phyloP scores from a whole-genome alignment of 2,329 filamentous ascomycete genomes.

The Drechslerella coelobrocha region DNA sequence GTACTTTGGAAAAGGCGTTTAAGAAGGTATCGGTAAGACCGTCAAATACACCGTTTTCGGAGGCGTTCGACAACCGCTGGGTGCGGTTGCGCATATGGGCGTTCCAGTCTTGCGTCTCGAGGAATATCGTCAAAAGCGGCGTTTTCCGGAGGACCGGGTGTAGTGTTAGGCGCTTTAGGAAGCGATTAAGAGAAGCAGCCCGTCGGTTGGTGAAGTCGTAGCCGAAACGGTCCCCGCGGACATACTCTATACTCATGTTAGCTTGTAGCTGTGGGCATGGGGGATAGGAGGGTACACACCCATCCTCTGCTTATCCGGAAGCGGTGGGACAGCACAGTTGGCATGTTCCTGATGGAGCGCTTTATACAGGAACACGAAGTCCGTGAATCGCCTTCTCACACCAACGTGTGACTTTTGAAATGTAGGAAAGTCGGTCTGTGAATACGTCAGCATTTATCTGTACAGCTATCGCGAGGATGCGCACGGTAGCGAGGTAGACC shows the following conservation, averaged over 20 bases:
- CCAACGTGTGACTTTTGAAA: conserved; percentile 82
- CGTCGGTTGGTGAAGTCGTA: conserved; percentile 87
- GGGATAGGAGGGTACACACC: conserved; percentile 44
- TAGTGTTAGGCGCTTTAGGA: conserved; percentile 81
- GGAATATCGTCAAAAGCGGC: conserved; percentile 81
- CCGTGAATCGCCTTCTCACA: conserved; percentile 90
- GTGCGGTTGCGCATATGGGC: conserved; percentile 85
- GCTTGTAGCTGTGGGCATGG: background rate
- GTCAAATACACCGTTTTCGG: conserved; percentile 79
- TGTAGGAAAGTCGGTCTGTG: conserved; percentile 87
- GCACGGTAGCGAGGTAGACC: conserved; percentile 53
- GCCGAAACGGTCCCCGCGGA: conserved; percentile 93
- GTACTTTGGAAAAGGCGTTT: conserved; percentile 94
- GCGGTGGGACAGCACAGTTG: conserved; percentile 87
- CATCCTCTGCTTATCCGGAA: conserved; percentile 99
- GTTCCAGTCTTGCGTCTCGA: conserved; percentile 96
- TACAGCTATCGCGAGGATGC: background rate
- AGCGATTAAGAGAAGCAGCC: conserved; percentile 88
- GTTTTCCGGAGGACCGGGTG: conserved; percentile 88
- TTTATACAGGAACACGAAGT: conserved; percentile 97
- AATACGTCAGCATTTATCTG: background rate
- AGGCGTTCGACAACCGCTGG: conserved; percentile 65
- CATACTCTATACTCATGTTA: conserved; percentile 70
- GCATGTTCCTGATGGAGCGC: conserved; percentile 85
- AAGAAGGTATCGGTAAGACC: conserved; percentile 95